Base-by-base conservation (phyloP, 2,329 filamentous ascomycete species). In the Verticillium tricorpus region DNA sequence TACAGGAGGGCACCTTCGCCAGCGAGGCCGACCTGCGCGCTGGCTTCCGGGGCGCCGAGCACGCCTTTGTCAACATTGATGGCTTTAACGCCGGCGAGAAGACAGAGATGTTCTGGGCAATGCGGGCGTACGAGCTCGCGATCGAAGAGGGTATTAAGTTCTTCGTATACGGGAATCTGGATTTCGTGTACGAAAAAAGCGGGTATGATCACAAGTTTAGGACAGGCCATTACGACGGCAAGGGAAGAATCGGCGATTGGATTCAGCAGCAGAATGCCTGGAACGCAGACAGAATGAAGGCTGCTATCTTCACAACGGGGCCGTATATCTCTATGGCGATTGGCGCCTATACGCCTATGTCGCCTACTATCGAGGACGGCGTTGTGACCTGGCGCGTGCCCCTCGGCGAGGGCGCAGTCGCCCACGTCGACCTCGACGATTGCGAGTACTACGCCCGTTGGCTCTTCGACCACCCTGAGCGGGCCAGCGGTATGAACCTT, bases 21-120 rank as follows among this genome's bases (percentile, higher is more conserved):
- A 77, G 73, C 45, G 81, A 84, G 65, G 62, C 65, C 0, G 69
- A 74, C 62, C 76, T 84, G 0, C 78, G 78, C 17, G 68, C 70
- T 1, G 79, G 77, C 0, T 80, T 82, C 66, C 66, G 67, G 8
- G 79, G 77, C 6, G 78, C 77, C 57, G 75, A 78, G 65, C 79
- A 77, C 17, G 81, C 81, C 3, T 85, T 81, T 64, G 72, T 85
- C 57, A 85, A 85, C 67, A 79, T 82, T 54, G 82, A 85, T 64
- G 80, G 81, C 15, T 84, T 83, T 69, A 83, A 81, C 62, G 72
- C 72, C 28, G 82, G 82, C 39, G 81, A 84, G 69, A 84, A 83
- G 66, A 74, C 74, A 0, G 81, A 85, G 68, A 77, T 77, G 1
- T 84, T 74, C 67, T 85, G 77, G 79, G 70, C 74, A 5, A 73